phyloP scores from a whole-genome alignment of 2,329 filamentous ascomycete genomes.

The Fusarium decemcellulare region DNA sequence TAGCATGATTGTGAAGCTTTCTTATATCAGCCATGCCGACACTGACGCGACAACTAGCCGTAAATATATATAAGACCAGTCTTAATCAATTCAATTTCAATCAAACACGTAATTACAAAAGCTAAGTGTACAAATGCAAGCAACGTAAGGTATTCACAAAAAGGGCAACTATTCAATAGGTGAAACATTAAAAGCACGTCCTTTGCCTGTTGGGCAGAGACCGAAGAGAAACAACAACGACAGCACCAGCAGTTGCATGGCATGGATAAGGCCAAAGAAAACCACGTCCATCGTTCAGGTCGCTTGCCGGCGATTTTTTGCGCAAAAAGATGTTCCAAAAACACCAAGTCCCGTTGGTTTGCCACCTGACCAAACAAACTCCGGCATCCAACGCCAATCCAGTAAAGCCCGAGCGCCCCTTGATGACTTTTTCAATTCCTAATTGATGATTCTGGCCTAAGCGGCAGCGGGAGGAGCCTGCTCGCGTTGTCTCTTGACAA shows the following conservation, averaged over 20 bases:
- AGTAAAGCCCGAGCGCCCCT: conserved; percentile 11
- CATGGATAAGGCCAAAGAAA: not conserved
- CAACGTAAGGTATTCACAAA: conserved; percentile 13
- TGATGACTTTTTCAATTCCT: conserved; percentile 1
- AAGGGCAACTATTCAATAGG: conserved; percentile 38
- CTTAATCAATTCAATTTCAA: not conserved
- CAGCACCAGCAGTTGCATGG: not conserved
- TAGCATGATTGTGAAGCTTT: no score
- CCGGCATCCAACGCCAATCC: conserved; percentile 41
- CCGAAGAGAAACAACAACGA: conserved; percentile 16
- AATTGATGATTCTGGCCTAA: conserved; percentile 1
- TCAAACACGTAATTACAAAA: conserved; percentile 38
- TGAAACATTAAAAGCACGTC: conserved; percentile 23
- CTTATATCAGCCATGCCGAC: no score
- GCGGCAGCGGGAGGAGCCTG: conserved; percentile 38
- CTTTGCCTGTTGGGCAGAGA: conserved; percentile 22
- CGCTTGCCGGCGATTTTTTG: conserved; percentile 13
- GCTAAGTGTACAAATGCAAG: conserved; percentile 32
- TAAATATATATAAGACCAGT: not conserved
- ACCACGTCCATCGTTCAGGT: conserved; percentile 3
- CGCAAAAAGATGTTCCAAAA: conserved; percentile 19
- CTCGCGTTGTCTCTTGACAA: conserved; percentile 78
- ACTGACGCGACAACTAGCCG: no score
- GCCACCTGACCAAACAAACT: conserved; percentile 36
- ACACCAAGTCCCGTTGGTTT: conserved; percentile 7